Base-by-base conservation (phyloP, 108 stramenopile genomes). In the Epithemia pelagica region DNA sequence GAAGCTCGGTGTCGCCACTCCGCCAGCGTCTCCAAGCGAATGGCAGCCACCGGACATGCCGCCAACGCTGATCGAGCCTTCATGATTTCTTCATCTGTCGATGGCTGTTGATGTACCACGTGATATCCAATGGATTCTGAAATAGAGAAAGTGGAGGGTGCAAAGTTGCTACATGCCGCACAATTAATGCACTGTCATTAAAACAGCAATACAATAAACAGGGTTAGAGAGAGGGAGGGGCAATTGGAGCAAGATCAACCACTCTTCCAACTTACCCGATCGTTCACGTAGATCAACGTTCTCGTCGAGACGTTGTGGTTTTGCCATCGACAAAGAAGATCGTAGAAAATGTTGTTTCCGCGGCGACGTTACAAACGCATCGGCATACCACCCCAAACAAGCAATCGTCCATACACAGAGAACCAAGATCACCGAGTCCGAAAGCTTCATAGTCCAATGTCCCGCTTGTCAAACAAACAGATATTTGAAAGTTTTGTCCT, bases 21-120 rank as follows among this genome's bases (percentile, higher is more conserved):
- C 15, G 69, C 75, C 27, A 64, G n/a, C 25, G 66, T 81, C 46
- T 83, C 82, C 19, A 80, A 59, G 22, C 87, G 72, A 62, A 88
- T 88, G 26, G 87, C 87, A 18, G 87, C 83, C 18, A 88, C 87
- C 21, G 87, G 87, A 75, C 87, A 88, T 0, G 84, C 87, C 28
- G 78, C 67, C 54, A 88, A 31, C 29, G 87, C 83, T 15, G 80
- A 81, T 54, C 87, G 67, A 18, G 87, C 80, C n/a, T 67, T 32
- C 29, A 77, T 72, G 7, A 88, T 69, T 57, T 84, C 82, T 19
- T 74, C 25, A 28, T 62, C 21, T 61, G 80, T 69, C 53, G 62
- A 10, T 61, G 79, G 78, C 58, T 83, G 82, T 24, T 58, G 51
- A 58, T 81, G 65, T 0, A 88, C 87, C 1, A 85, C 58, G 51